A percentile compares a stretch with the other conserved stretches of the same genome.
Evolutionary conservation across 768 basidiomycete genomes (phyloP).

Genomic region (Asterophora lycoperdoides): DNA sequence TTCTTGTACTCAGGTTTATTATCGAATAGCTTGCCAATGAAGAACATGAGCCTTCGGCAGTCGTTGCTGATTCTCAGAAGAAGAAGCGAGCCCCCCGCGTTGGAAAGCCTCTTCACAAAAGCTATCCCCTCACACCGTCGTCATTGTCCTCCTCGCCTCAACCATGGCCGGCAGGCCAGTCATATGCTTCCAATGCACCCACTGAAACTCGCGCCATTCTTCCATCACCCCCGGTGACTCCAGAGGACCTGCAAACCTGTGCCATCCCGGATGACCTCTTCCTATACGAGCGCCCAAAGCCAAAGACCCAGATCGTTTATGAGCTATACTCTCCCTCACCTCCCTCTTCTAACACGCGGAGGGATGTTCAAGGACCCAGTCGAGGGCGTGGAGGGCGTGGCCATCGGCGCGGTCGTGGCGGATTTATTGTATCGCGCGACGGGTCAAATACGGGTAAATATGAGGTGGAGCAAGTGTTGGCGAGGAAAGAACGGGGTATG

Average conservation of each 20-base stretch:
- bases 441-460: not conserved
- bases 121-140: constrained; percentile 18
- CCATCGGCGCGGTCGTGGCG: constrained; percentile 6
- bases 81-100: not conserved
- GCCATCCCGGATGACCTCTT: constrained; percentile 29
- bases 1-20: not conserved
- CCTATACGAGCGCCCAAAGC: constrained; percentile 9
- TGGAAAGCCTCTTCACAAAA: not conserved
- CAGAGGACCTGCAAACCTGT: constrained; percentile 28
- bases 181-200: constrained; percentile 2
- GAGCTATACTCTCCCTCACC: not conserved
- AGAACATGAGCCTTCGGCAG: not conserved
- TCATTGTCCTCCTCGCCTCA: constrained; percentile 19
- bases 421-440: constrained; percentile 1
- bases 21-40: not conserved
- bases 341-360: constrained; percentile 5
- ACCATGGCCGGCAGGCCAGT: constrained; percentile 11
- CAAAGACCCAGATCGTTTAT: not conserved
- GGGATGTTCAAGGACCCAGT: constrained; percentile 9
- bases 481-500: constrained; percentile 3
- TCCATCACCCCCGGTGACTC: constrained; percentile 18
- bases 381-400: constrained; percentile 15
- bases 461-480: not conserved
- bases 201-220: not conserved
- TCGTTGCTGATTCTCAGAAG: not conserved